Conservation (phyloP, 495 filamentous ascomycete species). For the Aspergillus ostianus region DNA sequence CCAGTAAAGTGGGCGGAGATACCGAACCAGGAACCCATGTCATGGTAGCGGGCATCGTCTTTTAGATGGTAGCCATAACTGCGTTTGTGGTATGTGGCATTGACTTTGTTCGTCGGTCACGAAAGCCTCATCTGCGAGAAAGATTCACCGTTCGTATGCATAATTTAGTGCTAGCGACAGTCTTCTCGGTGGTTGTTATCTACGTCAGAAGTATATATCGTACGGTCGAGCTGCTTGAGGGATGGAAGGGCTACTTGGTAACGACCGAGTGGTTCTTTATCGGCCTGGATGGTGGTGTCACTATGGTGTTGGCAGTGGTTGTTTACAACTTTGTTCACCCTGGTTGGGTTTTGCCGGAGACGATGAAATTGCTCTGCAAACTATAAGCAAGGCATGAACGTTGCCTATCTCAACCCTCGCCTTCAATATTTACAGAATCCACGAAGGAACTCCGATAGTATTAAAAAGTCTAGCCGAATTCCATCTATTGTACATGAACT, state of each 20-base stretch:
- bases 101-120: slow-evolving; percentile 46
- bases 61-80: slow-evolving; percentile 58
- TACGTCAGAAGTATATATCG: slow-evolving; percentile 59
- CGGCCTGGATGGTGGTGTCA: slow-evolving; percentile 52
- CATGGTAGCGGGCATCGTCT: slow-evolving; percentile 63
- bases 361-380: neutral
- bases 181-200: slow-evolving; percentile 49
- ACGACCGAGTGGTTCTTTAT: slow-evolving; percentile 62
- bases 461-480: too few species aligned
- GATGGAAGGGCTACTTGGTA: slow-evolving; percentile 61
- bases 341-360: slow-evolving; percentile 39
- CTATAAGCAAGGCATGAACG: neutral
- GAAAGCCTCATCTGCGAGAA: slow-evolving; percentile 31
- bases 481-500: too few species aligned
- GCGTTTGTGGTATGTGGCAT: slow-evolving; percentile 48
- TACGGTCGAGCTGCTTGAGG: slow-evolving; percentile 58
- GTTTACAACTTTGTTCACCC: slow-evolving; percentile 58
- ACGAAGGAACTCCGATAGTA: too few species aligned
- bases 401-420: too few species aligned
- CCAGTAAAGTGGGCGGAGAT: slow-evolving; percentile 38
- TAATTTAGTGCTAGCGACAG: slow-evolving; percentile 39
- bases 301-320: slow-evolving; percentile 55
- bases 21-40: slow-evolving; percentile 54
- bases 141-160: slow-evolving; percentile 23
- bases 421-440: too few species aligned